Base-by-base conservation (phyloP, 2,329 filamentous ascomycete species). In the Fusarium lyarnte region DNA sequence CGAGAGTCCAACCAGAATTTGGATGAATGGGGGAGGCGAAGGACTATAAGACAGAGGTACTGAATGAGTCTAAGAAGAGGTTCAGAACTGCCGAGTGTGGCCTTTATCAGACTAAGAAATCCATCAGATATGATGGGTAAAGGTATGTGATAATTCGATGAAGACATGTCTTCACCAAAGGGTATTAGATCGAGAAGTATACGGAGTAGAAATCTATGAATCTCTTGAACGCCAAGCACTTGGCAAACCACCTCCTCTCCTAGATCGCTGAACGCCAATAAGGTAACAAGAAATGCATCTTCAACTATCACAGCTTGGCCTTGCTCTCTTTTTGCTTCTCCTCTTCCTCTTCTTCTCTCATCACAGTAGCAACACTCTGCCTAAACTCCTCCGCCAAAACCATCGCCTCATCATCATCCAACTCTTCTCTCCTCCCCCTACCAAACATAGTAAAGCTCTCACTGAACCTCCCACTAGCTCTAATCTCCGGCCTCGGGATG, bases 391-490 rank as follows among this genome's bases (percentile, higher is more conserved):
- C 85, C 11, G 91, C 92, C 69, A 95, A 78, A 62, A 78, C 82
- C 23, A 79, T 85, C 1, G 88, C 93, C 74, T 95, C 93, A 16
- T 93, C 91, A 42, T 95, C 93, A 75, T 95, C 93, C 61, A 95
- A 78, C 69, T 95, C 93, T 72, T 91, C 89, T 61, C 93, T 84
- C 78, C 87, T 85, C 0, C 93, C 93, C 19, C 91, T 83, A 2
- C 93, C 93, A 84, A 95, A 95, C 93, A 95, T 95, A 51, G 91
- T 94, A 83, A 94, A 95, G 79, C 90, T 91, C 84, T 88, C 86
- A 65, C 88, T 88, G 75, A 83, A 84, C 51, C 83, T 80, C 11
- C 84, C 86, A 72, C 85, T 87, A 51, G 84, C 87, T 73, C 84
- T 85, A 64, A 88, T 88, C 82, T 92, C 90, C 0, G 95, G 94